Base-by-base conservation (phyloP, 1,284 basidiomycete species). In the Tetrapyrgos nigripes region DNA sequence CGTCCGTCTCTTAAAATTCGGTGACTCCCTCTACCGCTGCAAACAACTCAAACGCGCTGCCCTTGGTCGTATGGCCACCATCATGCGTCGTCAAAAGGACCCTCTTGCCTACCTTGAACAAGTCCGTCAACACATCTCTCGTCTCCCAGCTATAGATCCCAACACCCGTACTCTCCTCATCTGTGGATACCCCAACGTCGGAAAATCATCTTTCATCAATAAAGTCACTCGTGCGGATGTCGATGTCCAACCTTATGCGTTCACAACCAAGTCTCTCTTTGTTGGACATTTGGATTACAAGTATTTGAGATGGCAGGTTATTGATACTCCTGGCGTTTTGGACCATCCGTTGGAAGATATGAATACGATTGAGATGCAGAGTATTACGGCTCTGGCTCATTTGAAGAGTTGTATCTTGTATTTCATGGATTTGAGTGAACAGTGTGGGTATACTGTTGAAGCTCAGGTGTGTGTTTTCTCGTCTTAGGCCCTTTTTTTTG, bases 351-450 rank as follows among this genome's bases (percentile, higher is more conserved):
- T 98, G 45, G 96, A 98, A 76, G 96, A 98, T 61, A 97, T 98
- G 96, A 97, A 97, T 83, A 97, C 96, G 60, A 98, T 98, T 67
- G 96, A 98, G 79, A 98, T 98, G 95, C 96, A 98, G 81, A 96
- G 93, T 68, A 96, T 98, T 75, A 98, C 95, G 40, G 96, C 96
- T 8, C 82, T 98, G 62, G 96, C 96, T 2, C 96, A 98, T 77
- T 78, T 98, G 46, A 93, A 96, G 76, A 88, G 89, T 63, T 96
- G 93, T 67, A 84, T 97, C 13, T 77, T 98, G 69, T 98, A 97
- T 79, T 98, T 98, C 73, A 97, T 98, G 94, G 96, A 98, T 76
- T 83, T 97, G 21, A 93, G 90, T 64, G 96, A 97, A 77, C 96
- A 97, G 73, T 98, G 96, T 76, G 96, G 96, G 9, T 97, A 96